Evolutionary conservation across 192 early-diverging fungal species (phyloP).

Genomic region (Rhizoclosmatium globosum): DNA sequence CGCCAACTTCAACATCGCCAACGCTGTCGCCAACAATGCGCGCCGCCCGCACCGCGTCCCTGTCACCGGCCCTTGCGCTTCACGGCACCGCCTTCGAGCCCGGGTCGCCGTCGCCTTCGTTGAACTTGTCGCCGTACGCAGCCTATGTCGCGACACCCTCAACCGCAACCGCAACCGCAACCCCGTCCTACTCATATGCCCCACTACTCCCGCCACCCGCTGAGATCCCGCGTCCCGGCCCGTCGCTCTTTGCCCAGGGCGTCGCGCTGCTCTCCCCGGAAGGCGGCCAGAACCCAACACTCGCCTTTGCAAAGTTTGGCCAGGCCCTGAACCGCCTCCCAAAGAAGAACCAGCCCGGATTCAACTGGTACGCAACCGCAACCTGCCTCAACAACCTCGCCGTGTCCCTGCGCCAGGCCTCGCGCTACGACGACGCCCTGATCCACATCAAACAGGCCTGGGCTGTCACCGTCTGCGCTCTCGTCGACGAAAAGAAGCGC

Average conservation of each 20-base stretch:
- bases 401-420: slow-evolving; percentile 11
- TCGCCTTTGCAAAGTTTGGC: slow-evolving; percentile 8
- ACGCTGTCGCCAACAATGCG: neutral
- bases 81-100: too few relatives aligned
- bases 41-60: too few relatives aligned
- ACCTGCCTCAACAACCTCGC: slow-evolving; percentile 34
- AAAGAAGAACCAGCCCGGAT: neutral
- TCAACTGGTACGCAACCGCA: slow-evolving; percentile 20
- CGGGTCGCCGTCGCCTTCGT: too few relatives aligned
- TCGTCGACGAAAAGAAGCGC: slow-evolving; percentile 12
- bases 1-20: neutral
- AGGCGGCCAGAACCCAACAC: neutral
- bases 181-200: too few relatives aligned
- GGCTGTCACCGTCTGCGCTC: slow-evolving; percentile 1
- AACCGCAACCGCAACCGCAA: too few relatives aligned
- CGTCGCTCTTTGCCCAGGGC: slow-evolving; percentile 5
- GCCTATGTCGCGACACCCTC: too few relatives aligned
- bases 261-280: neutral
- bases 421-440: slow-evolving; percentile 17
- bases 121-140: too few relatives aligned
- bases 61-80: too few relatives aligned
- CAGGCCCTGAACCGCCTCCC: neutral
- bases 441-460: neutral
- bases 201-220: neutral
- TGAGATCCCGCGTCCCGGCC: neutral